Percentiles rank a stretch among this genome's conserved stretches.
Conservation (phyloP, 495 filamentous ascomycete species). For the Rhizodiscina lignyota region DNA sequence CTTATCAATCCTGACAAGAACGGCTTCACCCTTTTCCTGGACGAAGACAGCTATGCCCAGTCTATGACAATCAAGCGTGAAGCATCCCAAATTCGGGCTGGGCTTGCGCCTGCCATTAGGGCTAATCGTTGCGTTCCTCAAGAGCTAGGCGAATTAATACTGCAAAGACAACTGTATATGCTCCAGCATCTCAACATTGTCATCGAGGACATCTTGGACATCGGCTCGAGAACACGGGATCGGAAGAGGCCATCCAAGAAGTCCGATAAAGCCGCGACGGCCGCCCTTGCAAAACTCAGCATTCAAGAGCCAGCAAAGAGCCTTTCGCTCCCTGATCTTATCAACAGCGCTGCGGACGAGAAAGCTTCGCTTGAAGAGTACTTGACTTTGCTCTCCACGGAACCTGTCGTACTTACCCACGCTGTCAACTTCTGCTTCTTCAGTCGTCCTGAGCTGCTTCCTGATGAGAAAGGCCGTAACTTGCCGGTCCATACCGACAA, state of each 20-base stretch:
- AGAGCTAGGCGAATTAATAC: constrained; percentile 17
- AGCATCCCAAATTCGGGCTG: constrained; percentile 5
- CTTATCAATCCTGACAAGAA: no score
- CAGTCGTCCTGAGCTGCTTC: constrained; percentile 19
- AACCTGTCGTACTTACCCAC: constrained; percentile 18
- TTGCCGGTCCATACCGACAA: constrained; percentile 16
- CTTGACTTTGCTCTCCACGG: constrained; percentile 9
- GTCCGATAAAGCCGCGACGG: constrained; percentile 5
- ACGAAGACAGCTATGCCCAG: no score
- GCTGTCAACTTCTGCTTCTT: constrained; percentile 19
- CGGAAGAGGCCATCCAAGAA: constrained; percentile 8
- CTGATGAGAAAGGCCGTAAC: constrained; percentile 19
- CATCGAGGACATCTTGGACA: constrained; percentile 21
- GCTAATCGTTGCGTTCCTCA: constrained; percentile 14
- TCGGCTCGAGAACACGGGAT: constrained; percentile 10
- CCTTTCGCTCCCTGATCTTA: no score
- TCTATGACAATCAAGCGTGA: constrained; percentile 14
- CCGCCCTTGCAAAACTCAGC: constrained; percentile 10
- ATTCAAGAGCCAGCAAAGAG: constrained; percentile 3
- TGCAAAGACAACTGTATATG: constrained; percentile 14
- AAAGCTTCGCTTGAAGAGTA: no score
- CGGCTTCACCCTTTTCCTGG: no score
- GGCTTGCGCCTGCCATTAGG: constrained; percentile 4
- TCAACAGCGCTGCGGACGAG: no score
- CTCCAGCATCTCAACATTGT: constrained; percentile 13